Evolutionary conservation across 2,329 filamentous ascomycete species (phyloP).

Genomic region (Ilyonectria destructans): DNA sequence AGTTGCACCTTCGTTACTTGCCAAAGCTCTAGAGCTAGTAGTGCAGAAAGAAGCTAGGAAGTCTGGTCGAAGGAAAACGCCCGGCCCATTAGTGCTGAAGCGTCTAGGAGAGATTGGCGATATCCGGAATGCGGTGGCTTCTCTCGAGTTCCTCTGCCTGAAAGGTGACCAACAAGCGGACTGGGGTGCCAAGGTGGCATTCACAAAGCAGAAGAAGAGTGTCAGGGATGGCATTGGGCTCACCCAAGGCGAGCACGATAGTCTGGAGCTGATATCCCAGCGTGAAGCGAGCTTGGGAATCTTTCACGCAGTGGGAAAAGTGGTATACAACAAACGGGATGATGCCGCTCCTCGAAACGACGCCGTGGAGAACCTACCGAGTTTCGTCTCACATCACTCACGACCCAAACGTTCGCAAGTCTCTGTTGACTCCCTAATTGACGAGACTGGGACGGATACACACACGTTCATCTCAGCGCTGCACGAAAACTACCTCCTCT

Average conservation of each 20-base stretch:
- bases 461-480: constrained; percentile 91
- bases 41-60: constrained; percentile 88
- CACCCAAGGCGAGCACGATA: constrained; percentile 85
- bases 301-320: constrained; percentile 96
- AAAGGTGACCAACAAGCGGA: constrained; percentile 82
- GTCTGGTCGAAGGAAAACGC: constrained; percentile 82
- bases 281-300: constrained; percentile 93
- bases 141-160: constrained; percentile 92
- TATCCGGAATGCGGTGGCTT: constrained; percentile 91
- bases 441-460: constrained; percentile 93
- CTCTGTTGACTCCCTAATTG: constrained; percentile 82
- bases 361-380: constrained; percentile 70
- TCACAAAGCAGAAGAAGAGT: constrained; percentile 78
- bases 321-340: constrained; percentile 95
- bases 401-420: constrained; percentile 78
- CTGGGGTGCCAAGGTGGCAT: constrained; percentile 82
- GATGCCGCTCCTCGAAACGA: constrained; percentile 63
- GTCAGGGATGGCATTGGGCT: constrained; percentile 71
- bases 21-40: constrained; percentile 86
- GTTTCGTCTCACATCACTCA: constrained; percentile 70
- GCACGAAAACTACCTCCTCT: constrained; percentile 94
- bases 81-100: constrained; percentile 85
- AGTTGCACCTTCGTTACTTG: constrained; percentile 88
- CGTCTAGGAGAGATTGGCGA: constrained; percentile 90
- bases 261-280: constrained; percentile 85